These are phyloP conservation scores for Pythium rhizo-oryzae DNA, from an alignment of 352 stramenopile species.

Conservation along the genomic window DNA sequence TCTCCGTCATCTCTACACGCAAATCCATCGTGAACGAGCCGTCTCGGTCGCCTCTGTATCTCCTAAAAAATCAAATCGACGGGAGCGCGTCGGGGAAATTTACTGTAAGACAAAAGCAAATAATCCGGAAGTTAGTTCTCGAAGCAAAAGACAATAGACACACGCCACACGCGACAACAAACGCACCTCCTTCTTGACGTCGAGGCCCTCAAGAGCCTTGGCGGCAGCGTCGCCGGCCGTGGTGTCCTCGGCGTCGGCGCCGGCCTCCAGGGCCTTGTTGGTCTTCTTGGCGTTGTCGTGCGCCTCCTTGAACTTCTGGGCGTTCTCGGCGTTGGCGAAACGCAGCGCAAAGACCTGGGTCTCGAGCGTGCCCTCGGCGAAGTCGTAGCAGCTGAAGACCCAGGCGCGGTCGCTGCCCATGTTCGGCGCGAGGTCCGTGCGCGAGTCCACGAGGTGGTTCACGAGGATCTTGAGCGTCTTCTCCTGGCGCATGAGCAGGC, in stretches of 20 bases:
- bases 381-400: slow-evolving; percentile 99
- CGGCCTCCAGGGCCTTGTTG: slow-evolving; percentile 94
- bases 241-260: slow-evolving; percentile 91
- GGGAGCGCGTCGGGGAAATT: slow-evolving; percentile 24
- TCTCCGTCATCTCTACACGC: slow-evolving; percentile 30
- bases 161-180: no score
- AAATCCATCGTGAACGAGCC: slow-evolving; percentile 16
- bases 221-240: slow-evolving; percentile 92
- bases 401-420: slow-evolving; percentile 96
- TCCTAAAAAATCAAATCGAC: slow-evolving; percentile 39
- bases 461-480: slow-evolving; percentile 99
- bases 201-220: slow-evolving; percentile 89
- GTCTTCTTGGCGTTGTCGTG: slow-evolving; percentile 93
- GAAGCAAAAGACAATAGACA: no score
- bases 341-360: slow-evolving; percentile 90
- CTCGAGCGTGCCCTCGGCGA: slow-evolving; percentile 94
- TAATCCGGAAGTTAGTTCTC: neutral
- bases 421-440: slow-evolving; percentile 96
- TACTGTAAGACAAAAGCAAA: slow-evolving; percentile 20
- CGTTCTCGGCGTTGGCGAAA: slow-evolving; percentile 96
- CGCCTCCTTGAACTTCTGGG: slow-evolving; percentile 96
- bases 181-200: slow-evolving; percentile 91
- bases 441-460: slow-evolving; percentile 97
- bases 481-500: slow-evolving; percentile 98
- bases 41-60: slow-evolving; percentile 25